Conservation (phyloP, 2,329 filamentous ascomycete species). For the Meredithiella fracta region DNA sequence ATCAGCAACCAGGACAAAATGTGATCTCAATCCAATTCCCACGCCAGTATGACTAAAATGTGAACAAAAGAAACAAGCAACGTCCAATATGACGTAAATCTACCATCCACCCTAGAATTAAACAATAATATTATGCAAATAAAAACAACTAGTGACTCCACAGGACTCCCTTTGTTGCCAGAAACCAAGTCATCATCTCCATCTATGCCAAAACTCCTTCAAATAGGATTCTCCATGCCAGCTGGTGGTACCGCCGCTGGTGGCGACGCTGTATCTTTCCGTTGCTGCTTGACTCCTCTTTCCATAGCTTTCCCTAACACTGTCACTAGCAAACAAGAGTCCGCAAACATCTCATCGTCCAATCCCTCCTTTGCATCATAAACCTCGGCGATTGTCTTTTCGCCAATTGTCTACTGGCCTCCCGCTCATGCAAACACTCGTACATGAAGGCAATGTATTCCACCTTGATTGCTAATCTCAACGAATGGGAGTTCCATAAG, state of each 20-base stretch:
- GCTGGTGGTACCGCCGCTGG: slow-evolving; percentile 18
- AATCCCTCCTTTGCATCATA: slow-evolving; percentile 84
- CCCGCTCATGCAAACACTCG: slow-evolving; percentile 73
- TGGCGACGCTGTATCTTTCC: slow-evolving; percentile 16
- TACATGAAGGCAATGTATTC: slow-evolving; percentile 89
- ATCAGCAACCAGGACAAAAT: slow-evolving; percentile 1
- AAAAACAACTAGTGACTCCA: background rate
- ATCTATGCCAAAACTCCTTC: slow-evolving; percentile 1
- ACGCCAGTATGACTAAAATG: background rate
- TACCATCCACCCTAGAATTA: background rate
- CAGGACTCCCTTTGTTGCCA: too few species aligned
- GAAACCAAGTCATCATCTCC: background rate
- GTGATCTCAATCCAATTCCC: background rate
- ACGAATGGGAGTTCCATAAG: slow-evolving; percentile 74
- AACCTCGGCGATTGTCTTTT: slow-evolving; percentile 76
- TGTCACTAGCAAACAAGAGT: slow-evolving; percentile 75
- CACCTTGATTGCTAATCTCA: slow-evolving; percentile 76
- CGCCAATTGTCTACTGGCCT: slow-evolving; percentile 59
- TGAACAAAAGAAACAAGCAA: slow-evolving; percentile 1
- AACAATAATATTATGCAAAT: background rate
- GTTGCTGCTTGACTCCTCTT: slow-evolving; percentile 34
- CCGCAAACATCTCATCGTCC: slow-evolving; percentile 88
- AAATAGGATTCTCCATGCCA: slow-evolving; percentile 31
- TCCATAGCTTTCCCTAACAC: slow-evolving; percentile 81
- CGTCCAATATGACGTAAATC: background rate